Evolutionary conservation across 225 moss, liverwort and hornwort genomes (phyloP).

Genomic region (Ulota crispa): DNA sequence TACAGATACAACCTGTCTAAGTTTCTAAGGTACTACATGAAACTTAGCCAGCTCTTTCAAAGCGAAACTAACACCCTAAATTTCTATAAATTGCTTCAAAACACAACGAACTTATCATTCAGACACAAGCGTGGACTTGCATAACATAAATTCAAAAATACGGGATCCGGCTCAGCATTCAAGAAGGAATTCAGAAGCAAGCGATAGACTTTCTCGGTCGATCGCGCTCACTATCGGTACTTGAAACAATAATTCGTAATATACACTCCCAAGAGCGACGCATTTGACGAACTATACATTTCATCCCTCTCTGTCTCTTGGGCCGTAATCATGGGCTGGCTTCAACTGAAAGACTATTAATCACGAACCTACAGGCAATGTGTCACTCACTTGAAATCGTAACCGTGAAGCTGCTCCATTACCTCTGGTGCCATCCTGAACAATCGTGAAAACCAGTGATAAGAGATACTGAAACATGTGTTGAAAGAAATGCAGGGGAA

Average conservation of each 20-base stretch:
- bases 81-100: conserved; percentile 9
- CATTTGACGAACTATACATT: background rate
- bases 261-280: background rate
- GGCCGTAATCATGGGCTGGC: background rate
- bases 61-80: background rate
- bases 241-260: background rate
- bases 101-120: background rate
- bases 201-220: background rate
- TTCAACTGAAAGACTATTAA: background rate
- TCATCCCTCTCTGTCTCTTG: background rate
- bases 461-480: background rate
- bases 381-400: conserved; percentile 79
- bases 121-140: background rate
- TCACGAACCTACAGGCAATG: background rate
- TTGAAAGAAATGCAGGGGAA: conserved; percentile 4
- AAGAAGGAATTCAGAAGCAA: conserved; percentile 7
- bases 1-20: background rate
- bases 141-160: background rate
- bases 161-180: background rate
- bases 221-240: background rate
- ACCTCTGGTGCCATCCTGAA: conserved; percentile 98
- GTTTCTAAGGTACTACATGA: background rate
- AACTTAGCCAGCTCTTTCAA: background rate
- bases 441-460: conserved; percentile 18
- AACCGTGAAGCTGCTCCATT: conserved; percentile 98